Conservation (phyloP, 345 rosid genomes). For the Microcos paniculata region DNA sequence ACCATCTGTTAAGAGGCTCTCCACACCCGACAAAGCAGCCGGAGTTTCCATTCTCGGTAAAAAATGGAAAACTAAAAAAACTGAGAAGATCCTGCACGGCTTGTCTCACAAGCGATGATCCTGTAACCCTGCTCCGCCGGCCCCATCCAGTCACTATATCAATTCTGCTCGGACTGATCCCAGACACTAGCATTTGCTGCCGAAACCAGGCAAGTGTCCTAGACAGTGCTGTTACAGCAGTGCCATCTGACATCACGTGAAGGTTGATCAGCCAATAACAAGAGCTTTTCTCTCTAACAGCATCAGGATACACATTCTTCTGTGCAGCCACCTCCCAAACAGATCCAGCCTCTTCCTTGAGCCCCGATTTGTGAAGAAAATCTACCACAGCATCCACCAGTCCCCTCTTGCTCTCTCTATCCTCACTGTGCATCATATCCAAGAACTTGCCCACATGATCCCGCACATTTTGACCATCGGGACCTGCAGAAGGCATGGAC, state of each 20-base stretch:
- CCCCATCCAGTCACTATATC: slow-evolving; percentile 99
- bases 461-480: slow-evolving; percentile 86
- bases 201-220: slow-evolving; percentile 94
- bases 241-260: slow-evolving; percentile 97
- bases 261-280: slow-evolving; percentile 92
- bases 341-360: slow-evolving; percentile 87
- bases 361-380: slow-evolving; percentile 90
- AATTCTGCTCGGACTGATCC: slow-evolving; percentile 65
- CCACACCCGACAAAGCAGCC: slow-evolving; percentile 93
- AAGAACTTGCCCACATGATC: slow-evolving; percentile 72
- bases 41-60: slow-evolving; percentile 73
- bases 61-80: slow-evolving; percentile 78
- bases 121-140: slow-evolving; percentile 84
- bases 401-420: slow-evolving; percentile 97
- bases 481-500: slow-evolving; percentile 78
- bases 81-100: slow-evolving; percentile 75
- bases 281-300: slow-evolving; percentile 69
- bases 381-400: slow-evolving; percentile 84
- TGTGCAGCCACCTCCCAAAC: slow-evolving; percentile 93
- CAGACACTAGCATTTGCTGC: slow-evolving; percentile 62
- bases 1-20: slow-evolving; percentile 72
- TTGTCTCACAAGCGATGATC: slow-evolving; percentile 78
- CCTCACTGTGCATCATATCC: slow-evolving; percentile 91
- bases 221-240: slow-evolving; percentile 78
- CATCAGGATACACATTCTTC: slow-evolving; percentile 83